Conservation (phyloP, 164 flowering plant genomes). For the Dillenia turbinata region DNA sequence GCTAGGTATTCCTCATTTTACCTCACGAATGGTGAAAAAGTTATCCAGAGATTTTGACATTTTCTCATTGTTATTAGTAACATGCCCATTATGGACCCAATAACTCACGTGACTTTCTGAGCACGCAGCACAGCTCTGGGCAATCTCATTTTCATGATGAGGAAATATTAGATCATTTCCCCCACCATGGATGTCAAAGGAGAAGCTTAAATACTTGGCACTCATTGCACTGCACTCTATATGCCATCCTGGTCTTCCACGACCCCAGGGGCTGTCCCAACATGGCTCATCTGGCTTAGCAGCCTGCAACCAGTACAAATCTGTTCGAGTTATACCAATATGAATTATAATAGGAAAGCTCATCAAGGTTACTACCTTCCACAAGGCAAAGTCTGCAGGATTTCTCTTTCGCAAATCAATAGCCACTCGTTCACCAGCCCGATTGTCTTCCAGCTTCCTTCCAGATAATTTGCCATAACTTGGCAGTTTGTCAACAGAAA, state of each 20-base stretch:
- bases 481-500: slow-evolving; percentile 68
- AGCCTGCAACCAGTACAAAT: slow-evolving; percentile 38
- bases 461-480: slow-evolving; percentile 79
- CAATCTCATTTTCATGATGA: slow-evolving; percentile 97
- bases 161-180: slow-evolving; percentile 94
- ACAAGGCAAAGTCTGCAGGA: slow-evolving; percentile 92
- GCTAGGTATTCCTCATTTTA: slow-evolving; percentile 14
- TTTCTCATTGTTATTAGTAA: slow-evolving; percentile 77
- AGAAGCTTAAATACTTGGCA: slow-evolving; percentile 57
- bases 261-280: slow-evolving; percentile 99
- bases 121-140: slow-evolving; percentile 90
- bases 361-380: slow-evolving; percentile 54
- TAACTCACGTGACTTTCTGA: slow-evolving; percentile 55
- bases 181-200: slow-evolving; percentile 96
- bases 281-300: slow-evolving; percentile 88
- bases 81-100: slow-evolving; percentile 97
- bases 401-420: slow-evolving; percentile 71
- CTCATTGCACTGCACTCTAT: slow-evolving; percentile 99
- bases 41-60: slow-evolving; percentile 94
- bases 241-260: slow-evolving; percentile 98
- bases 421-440: slow-evolving; percentile 88
- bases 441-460: slow-evolving; percentile 64
- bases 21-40: slow-evolving; percentile 88
- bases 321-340: not conserved
- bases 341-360: not conserved